These are phyloP conservation scores for Aspergillus fijiensis DNA, from an alignment of 2,329 filamentous ascomycete species.

Conservation along the genomic window DNA sequence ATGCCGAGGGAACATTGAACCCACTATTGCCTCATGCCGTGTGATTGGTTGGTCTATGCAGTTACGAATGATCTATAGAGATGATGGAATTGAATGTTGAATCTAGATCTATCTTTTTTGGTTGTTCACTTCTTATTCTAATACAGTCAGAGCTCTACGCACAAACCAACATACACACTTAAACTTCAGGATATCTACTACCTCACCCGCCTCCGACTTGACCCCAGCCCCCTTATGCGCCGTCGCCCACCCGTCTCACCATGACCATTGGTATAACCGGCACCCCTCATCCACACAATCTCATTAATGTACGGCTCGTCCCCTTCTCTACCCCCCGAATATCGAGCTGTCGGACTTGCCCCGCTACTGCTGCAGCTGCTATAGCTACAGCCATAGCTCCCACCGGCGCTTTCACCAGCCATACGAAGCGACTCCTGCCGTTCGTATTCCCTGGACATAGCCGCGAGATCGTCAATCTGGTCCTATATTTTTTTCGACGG, in stretches of 20 bases:
- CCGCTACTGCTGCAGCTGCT: not conserved
- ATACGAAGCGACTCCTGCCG: constrained; percentile 48
- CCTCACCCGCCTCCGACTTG: too few species aligned
- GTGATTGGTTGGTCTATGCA: constrained; percentile 36
- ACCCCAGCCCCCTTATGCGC: not conserved
- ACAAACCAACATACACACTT: too few species aligned
- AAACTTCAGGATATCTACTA: too few species aligned
- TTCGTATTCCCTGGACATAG: constrained; percentile 50
- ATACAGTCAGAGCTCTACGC: too few species aligned
- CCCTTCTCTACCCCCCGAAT: constrained; percentile 26
- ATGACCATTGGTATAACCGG: constrained; percentile 16
- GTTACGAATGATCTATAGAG: constrained; percentile 44
- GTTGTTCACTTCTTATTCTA: too few species aligned
- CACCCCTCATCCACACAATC: constrained; percentile 38
- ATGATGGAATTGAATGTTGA: constrained; percentile 31
- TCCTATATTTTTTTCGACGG: constrained; percentile 31
- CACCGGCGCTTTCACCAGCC: constrained; percentile 29
- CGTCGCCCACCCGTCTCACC: not conserved
- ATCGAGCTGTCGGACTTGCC: not conserved
- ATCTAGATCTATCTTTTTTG: constrained; percentile 1
- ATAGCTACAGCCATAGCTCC: not conserved
- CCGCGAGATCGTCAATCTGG: constrained; percentile 51
- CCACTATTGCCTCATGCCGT: constrained; percentile 7
- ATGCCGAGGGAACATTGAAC: too few species aligned
- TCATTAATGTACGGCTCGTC: constrained; percentile 46